These are phyloP conservation scores for Arachnomyces sp. DNA, from an alignment of 2,329 filamentous ascomycete species.

Conservation along the genomic window DNA sequence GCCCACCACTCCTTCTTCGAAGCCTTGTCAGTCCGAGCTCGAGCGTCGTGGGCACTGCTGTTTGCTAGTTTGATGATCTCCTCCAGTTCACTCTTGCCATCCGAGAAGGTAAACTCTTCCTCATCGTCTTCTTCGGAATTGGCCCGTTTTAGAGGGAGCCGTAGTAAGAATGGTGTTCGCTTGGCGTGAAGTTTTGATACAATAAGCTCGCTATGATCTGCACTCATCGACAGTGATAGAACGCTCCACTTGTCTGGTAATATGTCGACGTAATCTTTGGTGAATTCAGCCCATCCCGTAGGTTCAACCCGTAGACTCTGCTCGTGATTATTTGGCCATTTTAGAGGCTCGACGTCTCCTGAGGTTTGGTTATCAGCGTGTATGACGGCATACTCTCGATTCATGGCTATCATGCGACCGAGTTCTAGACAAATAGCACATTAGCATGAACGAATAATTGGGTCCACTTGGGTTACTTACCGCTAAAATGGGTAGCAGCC, in stretches of 20 bases:
- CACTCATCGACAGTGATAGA: slow-evolving; percentile 74
- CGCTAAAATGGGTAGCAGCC: slow-evolving; percentile 31
- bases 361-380: slow-evolving; percentile 38
- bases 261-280: slow-evolving; percentile 73
- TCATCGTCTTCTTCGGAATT: slow-evolving; percentile 67
- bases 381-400: slow-evolving; percentile 32
- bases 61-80: slow-evolving; percentile 80
- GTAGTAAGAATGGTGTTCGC: slow-evolving; percentile 73
- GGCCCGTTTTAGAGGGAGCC: slow-evolving; percentile 75
- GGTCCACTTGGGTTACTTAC: slow-evolving; percentile 15
- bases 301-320: slow-evolving; percentile 14
- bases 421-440: slow-evolving; percentile 26
- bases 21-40: slow-evolving; percentile 64
- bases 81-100: slow-evolving; percentile 68
- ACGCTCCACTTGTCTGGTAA: slow-evolving; percentile 78
- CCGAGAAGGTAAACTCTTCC: slow-evolving; percentile 74
- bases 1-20: slow-evolving; percentile 84
- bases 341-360: slow-evolving; percentile 36
- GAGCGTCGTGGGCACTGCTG: slow-evolving; percentile 65
- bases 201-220: slow-evolving; percentile 73
- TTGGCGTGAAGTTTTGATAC: slow-evolving; percentile 75
- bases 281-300: slow-evolving; percentile 55
- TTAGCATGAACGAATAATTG: neutral
- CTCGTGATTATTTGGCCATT: slow-evolving; percentile 39
- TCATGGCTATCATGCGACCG: slow-evolving; percentile 33